Evolutionary conservation across 1,139 yeast species (phyloP), one percentile per base, ranked within the genome.

Genomic region (Fermentozyma sake): DNA sequence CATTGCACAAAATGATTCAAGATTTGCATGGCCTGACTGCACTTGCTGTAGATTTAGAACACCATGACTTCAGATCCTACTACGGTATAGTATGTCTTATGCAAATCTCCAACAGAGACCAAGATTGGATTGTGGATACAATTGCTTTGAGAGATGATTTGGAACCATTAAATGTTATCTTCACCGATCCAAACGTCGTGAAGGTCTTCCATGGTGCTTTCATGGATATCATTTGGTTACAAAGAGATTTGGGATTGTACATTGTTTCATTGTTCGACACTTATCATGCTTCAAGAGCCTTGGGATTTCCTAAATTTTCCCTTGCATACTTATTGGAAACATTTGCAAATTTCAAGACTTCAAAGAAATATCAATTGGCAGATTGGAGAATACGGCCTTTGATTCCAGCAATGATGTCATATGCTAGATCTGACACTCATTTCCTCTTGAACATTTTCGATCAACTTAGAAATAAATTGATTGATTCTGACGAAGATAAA

Each of bases 151-250:
- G 96, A 35, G 85, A 82, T 24, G 85, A 85, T 33, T 60, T 93
- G 27, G 64, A 71, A 24, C 58, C 60, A 0, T 61, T 93, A 34
- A 93, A 93, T 55, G 65, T 62, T 28, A 73, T 89, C 1, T 87
- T 91, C 41, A 71, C 97, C 3, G 64, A 91, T 51, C 96, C 97
- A 0, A 46, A 58, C 4, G 78, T 89, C 18, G 63, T 86, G 19
- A 93, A 93, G 50, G 94, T 93, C 1, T 76, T 93, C 42, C 99
- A 93, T 50, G 98, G 99, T 38, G 96, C 98, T 0, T 80, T 78
- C 40, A 87, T 87, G 95, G 99, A 93, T 62, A 83, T 91, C 7
- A 80, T 86, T 27, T 93, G 99, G 99, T 65, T 93, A 22, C 99
- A 93, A 58, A 69, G 98, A 41, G 98, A 93, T 50, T 68, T 93